Percentiles rank a stretch among this genome's conserved stretches.
Conservation (phyloP, 2,329 filamentous ascomycete species). For the Fusarium staphyleae region DNA sequence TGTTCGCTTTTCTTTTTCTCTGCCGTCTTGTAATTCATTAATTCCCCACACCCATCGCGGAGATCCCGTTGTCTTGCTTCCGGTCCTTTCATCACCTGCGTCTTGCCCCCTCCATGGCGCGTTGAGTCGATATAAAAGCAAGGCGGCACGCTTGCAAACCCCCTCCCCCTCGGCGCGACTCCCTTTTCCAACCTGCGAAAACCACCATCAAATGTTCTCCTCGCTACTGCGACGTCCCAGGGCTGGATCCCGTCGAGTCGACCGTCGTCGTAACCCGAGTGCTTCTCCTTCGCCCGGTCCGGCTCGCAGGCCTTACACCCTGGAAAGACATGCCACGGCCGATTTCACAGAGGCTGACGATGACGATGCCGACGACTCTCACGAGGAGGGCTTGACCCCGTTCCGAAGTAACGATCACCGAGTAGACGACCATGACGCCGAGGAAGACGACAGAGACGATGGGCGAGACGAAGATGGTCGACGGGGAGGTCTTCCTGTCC, state of each 20-base stretch:
- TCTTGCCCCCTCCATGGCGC: constrained; percentile 35
- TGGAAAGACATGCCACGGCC: constrained; percentile 62
- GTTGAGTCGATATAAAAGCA: constrained; percentile 38
- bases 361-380: constrained; percentile 53
- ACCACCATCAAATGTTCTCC: constrained; percentile 47
- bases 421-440: constrained; percentile 51
- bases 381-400: constrained; percentile 45
- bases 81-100: constrained; percentile 30
- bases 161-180: constrained; percentile 18
- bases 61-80: constrained; percentile 28
- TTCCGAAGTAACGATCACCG: constrained; percentile 35
- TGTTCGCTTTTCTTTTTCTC: constrained; percentile 15
- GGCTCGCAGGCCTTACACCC: constrained; percentile 39
- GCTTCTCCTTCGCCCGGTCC: constrained; percentile 45
- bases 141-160: constrained; percentile 40
- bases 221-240: constrained; percentile 47
- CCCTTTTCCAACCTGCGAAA: constrained; percentile 6
- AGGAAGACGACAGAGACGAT: constrained; percentile 52
- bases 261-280: constrained; percentile 40
- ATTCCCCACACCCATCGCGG: constrained; percentile 21
- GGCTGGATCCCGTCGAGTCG: constrained; percentile 45
- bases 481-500: constrained; percentile 49
- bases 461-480: constrained; percentile 47
- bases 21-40: constrained; percentile 6
- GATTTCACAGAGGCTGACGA: constrained; percentile 72